Percentiles rank a stretch among this genome's conserved stretches.
Conservation (phyloP, 2,329 filamentous ascomycete genomes). For the Fusarium pseudoanthophilum region DNA sequence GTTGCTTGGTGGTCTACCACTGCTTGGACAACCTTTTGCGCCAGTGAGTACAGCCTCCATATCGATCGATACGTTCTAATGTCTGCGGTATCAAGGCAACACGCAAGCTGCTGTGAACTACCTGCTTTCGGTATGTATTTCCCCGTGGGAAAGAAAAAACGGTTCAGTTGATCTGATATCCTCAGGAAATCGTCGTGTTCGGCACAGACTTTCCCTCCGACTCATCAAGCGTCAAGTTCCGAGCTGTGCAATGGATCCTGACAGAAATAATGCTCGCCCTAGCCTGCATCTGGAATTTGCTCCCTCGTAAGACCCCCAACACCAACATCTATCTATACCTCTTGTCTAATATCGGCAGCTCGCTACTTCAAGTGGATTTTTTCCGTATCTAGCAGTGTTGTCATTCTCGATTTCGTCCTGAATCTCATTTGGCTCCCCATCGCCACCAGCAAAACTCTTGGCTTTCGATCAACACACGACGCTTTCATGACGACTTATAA, state of each 20-base stretch:
- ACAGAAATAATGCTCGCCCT: neutral
- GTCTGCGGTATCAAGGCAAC: neutral
- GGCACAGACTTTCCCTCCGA: neutral
- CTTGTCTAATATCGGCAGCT: neutral
- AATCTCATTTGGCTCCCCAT: conserved; percentile 2
- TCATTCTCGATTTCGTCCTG: neutral
- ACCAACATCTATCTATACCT: too few relatives aligned
- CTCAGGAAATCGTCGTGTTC: neutral
- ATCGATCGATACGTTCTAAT: neutral
- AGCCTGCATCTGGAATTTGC: neutral
- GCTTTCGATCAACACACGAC: neutral
- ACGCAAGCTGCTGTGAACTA: conserved; percentile 3
- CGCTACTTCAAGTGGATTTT: conserved; percentile 8
- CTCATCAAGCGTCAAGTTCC: neutral
- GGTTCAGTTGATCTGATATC: neutral
- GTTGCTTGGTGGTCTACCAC: conserved; percentile 3
- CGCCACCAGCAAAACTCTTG: neutral
- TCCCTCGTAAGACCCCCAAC: neutral
- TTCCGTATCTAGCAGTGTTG: neutral
- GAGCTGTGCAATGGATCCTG: neutral
- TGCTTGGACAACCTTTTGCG: neutral
- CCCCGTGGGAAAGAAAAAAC: too few relatives aligned
- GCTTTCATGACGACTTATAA: neutral
- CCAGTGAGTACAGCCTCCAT: neutral
- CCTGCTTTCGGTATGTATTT: neutral